Evolutionary conservation across 164 flowering plant species (phyloP).

Genomic region (Aristolochia fimbriata): DNA sequence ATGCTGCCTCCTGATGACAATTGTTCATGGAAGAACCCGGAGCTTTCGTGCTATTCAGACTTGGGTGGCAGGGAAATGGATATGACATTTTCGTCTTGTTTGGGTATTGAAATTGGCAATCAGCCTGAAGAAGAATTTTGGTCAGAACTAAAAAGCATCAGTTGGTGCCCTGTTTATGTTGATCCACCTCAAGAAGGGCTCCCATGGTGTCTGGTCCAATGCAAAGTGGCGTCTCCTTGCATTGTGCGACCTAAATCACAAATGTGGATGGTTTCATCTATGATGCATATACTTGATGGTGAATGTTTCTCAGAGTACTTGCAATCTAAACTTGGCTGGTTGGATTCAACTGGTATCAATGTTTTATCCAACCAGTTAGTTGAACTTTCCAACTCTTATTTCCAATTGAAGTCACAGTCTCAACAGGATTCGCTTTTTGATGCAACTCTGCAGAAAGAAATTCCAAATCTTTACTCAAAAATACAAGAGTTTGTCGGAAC

Average conservation of each 20-base stretch:
- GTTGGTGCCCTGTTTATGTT: slow-evolving; percentile 77
- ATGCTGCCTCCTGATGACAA: too few relatives aligned
- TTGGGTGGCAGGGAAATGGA: slow-evolving; percentile 11
- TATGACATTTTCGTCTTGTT: slow-evolving; percentile 23
- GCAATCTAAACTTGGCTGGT: slow-evolving; percentile 73
- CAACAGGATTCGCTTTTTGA: slow-evolving; percentile 25
- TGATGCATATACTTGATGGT: slow-evolving; percentile 68
- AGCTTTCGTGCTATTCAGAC: too few relatives aligned
- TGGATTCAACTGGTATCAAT: slow-evolving; percentile 33
- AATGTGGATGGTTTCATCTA: slow-evolving; percentile 72
- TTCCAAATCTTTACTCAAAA: slow-evolving; percentile 52
- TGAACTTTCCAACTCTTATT: slow-evolving; percentile 51
- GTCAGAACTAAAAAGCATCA: slow-evolving; percentile 56
- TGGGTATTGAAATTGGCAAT: slow-evolving; percentile 30
- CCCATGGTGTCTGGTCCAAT: slow-evolving; percentile 54
- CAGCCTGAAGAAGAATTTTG: slow-evolving; percentile 57
- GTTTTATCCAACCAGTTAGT: slow-evolving; percentile 51
- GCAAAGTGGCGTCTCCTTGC: slow-evolving; percentile 54
- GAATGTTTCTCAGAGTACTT: slow-evolving; percentile 48
- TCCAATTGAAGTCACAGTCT: slow-evolving; percentile 32
- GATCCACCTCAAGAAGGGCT: slow-evolving; percentile 65
- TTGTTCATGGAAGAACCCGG: too few relatives aligned
- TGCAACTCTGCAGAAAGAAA: slow-evolving; percentile 44
- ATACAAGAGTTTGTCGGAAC: slow-evolving; percentile 52
- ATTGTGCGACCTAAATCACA: slow-evolving; percentile 70